Conservation (phyloP, 768 basidiomycete species). For the Myochromella boudieri region DNA sequence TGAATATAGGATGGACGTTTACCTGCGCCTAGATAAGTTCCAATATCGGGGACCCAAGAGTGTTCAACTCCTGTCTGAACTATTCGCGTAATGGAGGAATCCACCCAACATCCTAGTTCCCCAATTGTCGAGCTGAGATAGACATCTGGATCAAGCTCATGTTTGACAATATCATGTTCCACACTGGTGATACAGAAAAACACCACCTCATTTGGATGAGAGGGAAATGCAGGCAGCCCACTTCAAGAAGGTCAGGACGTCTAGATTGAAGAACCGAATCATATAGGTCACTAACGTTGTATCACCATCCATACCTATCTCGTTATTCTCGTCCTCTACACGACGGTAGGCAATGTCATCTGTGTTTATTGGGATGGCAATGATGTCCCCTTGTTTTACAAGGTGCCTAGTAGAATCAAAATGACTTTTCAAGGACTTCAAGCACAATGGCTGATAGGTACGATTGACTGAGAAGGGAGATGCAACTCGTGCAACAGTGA, state of each 20-base stretch:
- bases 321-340: constrained; percentile 20
- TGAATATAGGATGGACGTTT: background rate
- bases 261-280: constrained; percentile 3
- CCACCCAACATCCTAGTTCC: constrained; percentile 85
- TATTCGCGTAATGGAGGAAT: constrained; percentile 70
- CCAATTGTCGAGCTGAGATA: constrained; percentile 59
- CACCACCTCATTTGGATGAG: constrained; percentile 47
- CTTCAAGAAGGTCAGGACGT: background rate
- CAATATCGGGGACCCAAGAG: constrained; percentile 53
- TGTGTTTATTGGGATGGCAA: constrained; percentile 63
- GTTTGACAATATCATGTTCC: constrained; percentile 57
- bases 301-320: constrained; percentile 22
- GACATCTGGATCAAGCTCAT: constrained; percentile 36
- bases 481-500: constrained; percentile 81
- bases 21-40: constrained; percentile 53
- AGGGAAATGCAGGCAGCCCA: constrained; percentile 13
- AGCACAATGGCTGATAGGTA: constrained; percentile 58
- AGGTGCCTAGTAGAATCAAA: constrained; percentile 57
- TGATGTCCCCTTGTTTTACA: constrained; percentile 72
- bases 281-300: constrained; percentile 20
- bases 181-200: constrained; percentile 82
- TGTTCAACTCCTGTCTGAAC: constrained; percentile 80
- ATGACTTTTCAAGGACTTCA: constrained; percentile 60
- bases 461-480: constrained; percentile 70
- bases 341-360: constrained; percentile 32